Base-by-base conservation (phyloP, 352 stramenopile species). In the Phytophthora syringae region DNA sequence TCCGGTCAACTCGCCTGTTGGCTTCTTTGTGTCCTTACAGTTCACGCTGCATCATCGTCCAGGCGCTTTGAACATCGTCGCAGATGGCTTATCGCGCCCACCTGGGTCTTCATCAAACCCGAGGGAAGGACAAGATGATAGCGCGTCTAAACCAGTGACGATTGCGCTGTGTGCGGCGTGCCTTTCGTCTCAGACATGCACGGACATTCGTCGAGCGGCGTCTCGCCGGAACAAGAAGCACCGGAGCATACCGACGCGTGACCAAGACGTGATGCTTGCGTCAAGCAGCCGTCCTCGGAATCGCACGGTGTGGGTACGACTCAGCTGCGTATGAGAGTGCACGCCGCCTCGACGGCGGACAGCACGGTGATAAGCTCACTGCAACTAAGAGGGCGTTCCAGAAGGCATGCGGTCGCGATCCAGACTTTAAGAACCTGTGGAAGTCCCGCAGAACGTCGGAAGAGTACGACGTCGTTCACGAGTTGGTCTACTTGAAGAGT, bases 401-500 rank as follows among this genome's bases (percentile, higher is more conserved):
- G 52, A 60, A 22, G 9, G 52, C 27, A 7, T 60, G 52, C 15
- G 18, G 9, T 1, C 44, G 34, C 2, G 27, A 60, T 18, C 28
- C 52, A 25, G n/a, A 20, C 1, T 52, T 27, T 40, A 51, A 60
- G 40, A 21, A 43, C 7, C 0, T 60, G 6, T 52, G 39, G 27
- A 52, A 60, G 28, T 36, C 51, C 28, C 37, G 27, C 27, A 5
- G 9, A 9, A 32, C 27, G 21, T 60, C 15, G 11, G 13, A 45
- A 16, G 50, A 56, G 11, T 56, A 56, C 21, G 50, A 56, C 10
- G 21, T 56, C 18, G 5, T 32, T 20, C 18, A 20, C 7, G 56
- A 34, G 3, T 22, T 64, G n/a, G 45, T 44, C 18, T 56, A 39
- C 25, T 44, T 56, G 56, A 56, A 64, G 25, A 52, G 7, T 36